Base-by-base conservation (phyloP, 805 yeast genomes). In the Candida wancherniae region DNA sequence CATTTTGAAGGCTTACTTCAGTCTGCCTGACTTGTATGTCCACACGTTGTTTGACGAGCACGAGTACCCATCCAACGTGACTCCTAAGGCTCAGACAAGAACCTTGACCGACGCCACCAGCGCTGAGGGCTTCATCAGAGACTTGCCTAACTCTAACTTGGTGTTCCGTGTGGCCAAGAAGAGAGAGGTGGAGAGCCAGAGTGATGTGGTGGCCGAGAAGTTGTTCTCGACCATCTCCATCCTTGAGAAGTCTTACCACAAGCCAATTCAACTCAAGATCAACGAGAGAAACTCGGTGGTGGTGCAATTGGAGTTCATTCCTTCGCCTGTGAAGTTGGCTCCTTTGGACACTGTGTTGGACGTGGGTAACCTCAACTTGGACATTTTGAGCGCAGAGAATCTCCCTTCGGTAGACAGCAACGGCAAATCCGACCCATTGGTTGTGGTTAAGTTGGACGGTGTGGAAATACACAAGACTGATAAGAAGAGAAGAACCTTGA, bases 351-450 rank as follows among this genome's bases (percentile, higher is more conserved):
- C 81, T 4, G 68, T 81, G 37, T 50, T 66, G 37, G 90, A 84
- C 51, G 81, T 85, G 15, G 94, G 94, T 47, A 42, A 61, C 9
- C 52, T 83, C 29, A 63, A 69, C 25, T 51, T 83, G 43, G 77
- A 74, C 22, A 58, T 84, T 32, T 47, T 78, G 22, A 66, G 73
- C 28, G 92, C 77, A 18, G 64, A 64, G 15, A 57, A 64, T 29
- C 58, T 84, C 37, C 50, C 55, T 28, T 57, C 86, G 6, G 81
- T 75, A 27, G 92, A 84, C 53, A 60, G 73, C 32, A 80, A 79
- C 47, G 92, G 92, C 33, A 78, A 77, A 48, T 79, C 90, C 3
- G 94, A 84, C 61, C 94, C 94, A 33, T 74, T 64, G 46, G 69
- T 69, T 26, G 57, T 57, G 15, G 53, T 83, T n/a, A 59, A 51